Evolutionary conservation across 192 early-diverging fungal genomes (phyloP).

Genomic region (Entomortierella parvispora): DNA sequence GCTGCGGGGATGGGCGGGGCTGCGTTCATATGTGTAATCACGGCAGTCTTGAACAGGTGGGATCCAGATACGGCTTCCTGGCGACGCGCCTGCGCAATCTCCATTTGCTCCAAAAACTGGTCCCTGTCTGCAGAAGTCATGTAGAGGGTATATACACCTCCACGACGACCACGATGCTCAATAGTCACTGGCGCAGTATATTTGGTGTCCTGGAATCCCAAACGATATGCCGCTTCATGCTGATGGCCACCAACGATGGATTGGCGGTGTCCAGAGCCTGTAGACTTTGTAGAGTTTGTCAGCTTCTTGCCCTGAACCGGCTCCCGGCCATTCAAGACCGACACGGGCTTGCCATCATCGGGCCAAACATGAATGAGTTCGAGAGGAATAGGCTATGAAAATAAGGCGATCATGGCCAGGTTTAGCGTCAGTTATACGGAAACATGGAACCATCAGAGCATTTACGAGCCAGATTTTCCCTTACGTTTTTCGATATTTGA

Average conservation of each 20-base stretch:
- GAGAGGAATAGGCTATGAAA: constrained; percentile 80
- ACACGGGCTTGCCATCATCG: constrained; percentile 54
- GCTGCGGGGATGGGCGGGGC: constrained; percentile 33
- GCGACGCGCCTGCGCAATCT: constrained; percentile 48
- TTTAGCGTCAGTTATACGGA: background rate
- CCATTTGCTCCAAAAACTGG: constrained; percentile 34
- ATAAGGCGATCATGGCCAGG: background rate
- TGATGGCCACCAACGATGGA: constrained; percentile 15
- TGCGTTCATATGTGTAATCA: constrained; percentile 41
- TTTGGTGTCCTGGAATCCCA: constrained; percentile 50
- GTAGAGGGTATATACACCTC: constrained; percentile 29
- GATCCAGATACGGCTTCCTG: constrained; percentile 45
- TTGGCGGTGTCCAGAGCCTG: constrained; percentile 37
- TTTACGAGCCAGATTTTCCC: no score
- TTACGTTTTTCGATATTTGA: constrained; percentile 50
- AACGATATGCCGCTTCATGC: constrained; percentile 1
- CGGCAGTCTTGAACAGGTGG: constrained; percentile 32
- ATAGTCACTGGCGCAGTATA: constrained; percentile 35
- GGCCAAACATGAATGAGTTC: constrained; percentile 72
- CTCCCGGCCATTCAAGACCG: constrained; percentile 17
- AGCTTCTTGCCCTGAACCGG: constrained; percentile 24
- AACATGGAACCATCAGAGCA: background rate
- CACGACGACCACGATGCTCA: constrained; percentile 41
- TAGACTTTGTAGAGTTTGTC: constrained; percentile 42
- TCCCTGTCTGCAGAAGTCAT: constrained; percentile 34